These are phyloP conservation scores for Dictyostelium purpureum DNA, from an alignment of 78 protist species.

Conservation along the genomic window DNA sequence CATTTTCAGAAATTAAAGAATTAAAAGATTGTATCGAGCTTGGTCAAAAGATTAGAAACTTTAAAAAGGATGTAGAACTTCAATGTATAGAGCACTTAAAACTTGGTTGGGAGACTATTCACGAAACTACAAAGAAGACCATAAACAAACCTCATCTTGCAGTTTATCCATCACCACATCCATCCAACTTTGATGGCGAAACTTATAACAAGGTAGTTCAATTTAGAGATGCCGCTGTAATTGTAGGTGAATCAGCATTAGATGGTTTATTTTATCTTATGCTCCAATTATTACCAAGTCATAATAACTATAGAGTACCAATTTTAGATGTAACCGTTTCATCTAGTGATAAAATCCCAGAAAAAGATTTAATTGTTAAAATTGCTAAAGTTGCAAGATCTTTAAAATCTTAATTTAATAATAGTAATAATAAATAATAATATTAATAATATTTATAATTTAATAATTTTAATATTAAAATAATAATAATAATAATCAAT, in stretches of 20 bases:
- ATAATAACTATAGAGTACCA: neutral
- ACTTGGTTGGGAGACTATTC: conserved; percentile 41
- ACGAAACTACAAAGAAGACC: neutral
- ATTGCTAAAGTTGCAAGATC: conserved; percentile 28
- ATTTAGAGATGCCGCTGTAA: conserved; percentile 61
- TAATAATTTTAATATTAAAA: no score
- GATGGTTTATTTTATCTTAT: conserved; percentile 53
- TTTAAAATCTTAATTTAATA: conserved; percentile 12
- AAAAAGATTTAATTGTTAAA: conserved; percentile 31
- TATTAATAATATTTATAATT: no score
- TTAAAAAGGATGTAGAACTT: conserved; percentile 47
- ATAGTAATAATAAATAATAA: no score
- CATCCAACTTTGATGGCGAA: conserved; percentile 65
- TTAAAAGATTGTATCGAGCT: conserved; percentile 57
- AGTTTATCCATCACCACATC: conserved; percentile 19
- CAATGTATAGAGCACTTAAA: conserved; percentile 44
- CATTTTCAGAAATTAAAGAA: conserved; percentile 17
- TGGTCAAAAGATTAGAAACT: conserved; percentile 51
- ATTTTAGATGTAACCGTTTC: neutral
- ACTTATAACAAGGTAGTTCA: conserved; percentile 47
- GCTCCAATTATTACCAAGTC: conserved; percentile 26
- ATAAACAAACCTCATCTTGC: neutral
- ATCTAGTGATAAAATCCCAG: neutral
- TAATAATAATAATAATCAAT: no score
- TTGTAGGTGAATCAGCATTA: conserved; percentile 66